Percentiles rank a stretch among this genome's conserved stretches.
Evolutionary conservation across 1,284 basidiomycete species (phyloP).

Genomic region (Apiotrichum laibachii): DNA sequence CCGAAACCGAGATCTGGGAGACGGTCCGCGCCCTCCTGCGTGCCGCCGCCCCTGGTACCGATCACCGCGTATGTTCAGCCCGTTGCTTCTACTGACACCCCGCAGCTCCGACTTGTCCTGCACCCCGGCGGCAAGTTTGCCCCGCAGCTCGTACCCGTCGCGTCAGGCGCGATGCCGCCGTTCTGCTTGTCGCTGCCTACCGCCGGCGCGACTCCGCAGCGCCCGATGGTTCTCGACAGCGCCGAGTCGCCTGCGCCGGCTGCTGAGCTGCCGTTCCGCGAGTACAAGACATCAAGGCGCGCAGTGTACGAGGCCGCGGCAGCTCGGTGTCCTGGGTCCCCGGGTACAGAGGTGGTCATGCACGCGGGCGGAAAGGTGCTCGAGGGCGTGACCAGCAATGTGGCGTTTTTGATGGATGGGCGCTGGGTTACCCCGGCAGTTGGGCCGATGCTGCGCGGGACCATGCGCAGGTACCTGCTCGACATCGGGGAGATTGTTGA

Average conservation of each 20-base stretch:
- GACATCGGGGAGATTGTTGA: slow-evolving; percentile 27
- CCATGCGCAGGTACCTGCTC: slow-evolving; percentile 37
- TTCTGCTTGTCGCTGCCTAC: slow-evolving; percentile 17
- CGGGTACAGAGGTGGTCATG: slow-evolving; percentile 36
- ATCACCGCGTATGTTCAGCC: not conserved
- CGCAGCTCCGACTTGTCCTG: slow-evolving; percentile 32
- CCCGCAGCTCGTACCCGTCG: slow-evolving; percentile 32
- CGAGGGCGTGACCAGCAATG: slow-evolving; percentile 46
- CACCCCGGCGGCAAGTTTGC: slow-evolving; percentile 22
- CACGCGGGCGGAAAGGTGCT: slow-evolving; percentile 33
- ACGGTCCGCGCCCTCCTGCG: slow-evolving; percentile 17
- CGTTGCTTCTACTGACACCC: not conserved
- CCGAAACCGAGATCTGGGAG: slow-evolving; percentile 30
- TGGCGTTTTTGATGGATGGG: slow-evolving; percentile 31
- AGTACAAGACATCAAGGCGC: slow-evolving; percentile 42
- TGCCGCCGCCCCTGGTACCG: slow-evolving; percentile 1
- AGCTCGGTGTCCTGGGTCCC: slow-evolving; percentile 3
- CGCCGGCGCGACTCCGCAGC: not conserved
- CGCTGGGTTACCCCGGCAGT: slow-evolving; percentile 40
- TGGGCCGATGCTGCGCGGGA: slow-evolving; percentile 37
- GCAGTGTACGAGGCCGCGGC: slow-evolving; percentile 37
- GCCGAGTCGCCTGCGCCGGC: slow-evolving; percentile 7
- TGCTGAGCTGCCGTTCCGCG: slow-evolving; percentile 16
- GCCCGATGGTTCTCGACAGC: slow-evolving; percentile 35
- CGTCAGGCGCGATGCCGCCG: slow-evolving; percentile 24